Evolutionary conservation across 208 protist genomes (phyloP).

Genomic region (Leishmania martiniquensis): DNA sequence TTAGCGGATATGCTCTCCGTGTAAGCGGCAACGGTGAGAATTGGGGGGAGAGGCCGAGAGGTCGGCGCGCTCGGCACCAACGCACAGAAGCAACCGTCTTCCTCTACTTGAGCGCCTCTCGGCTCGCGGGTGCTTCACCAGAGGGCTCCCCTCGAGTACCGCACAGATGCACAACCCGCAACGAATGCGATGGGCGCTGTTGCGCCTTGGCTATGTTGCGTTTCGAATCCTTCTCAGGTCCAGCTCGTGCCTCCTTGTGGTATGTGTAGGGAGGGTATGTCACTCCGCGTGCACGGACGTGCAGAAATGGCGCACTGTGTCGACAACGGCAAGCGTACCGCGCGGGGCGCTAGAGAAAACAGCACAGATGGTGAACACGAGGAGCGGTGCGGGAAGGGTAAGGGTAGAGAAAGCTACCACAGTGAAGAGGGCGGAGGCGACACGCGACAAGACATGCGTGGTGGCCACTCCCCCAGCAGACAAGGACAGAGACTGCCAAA

Average conservation of each 20-base stretch:
- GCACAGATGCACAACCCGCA: neutral
- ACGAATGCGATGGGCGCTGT: neutral
- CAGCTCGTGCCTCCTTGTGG: neutral
- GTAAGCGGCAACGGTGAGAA: neutral
- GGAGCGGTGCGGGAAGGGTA: neutral
- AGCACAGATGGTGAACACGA: no score
- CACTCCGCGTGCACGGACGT: neutral
- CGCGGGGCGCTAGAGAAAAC: no score
- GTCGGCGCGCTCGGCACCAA: neutral
- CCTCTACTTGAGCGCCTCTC: no score
- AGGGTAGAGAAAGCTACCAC: neutral
- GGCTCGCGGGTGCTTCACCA: constrained; percentile 3
- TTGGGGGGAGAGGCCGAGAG: neutral
- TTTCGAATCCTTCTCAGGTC: neutral
- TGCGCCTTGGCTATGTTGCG: neutral
- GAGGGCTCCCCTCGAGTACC: neutral
- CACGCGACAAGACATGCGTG: neutral
- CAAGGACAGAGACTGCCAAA: neutral
- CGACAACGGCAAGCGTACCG: neutral
- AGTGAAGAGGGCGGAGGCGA: neutral
- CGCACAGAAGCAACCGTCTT: neutral
- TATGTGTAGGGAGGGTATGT: neutral
- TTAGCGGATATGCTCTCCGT: neutral
- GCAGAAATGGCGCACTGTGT: neutral
- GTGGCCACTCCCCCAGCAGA: neutral